phyloP scores from a whole-genome alignment of 1,284 basidiomycete genomes.

The Ceratobasidium papillatum region DNA sequence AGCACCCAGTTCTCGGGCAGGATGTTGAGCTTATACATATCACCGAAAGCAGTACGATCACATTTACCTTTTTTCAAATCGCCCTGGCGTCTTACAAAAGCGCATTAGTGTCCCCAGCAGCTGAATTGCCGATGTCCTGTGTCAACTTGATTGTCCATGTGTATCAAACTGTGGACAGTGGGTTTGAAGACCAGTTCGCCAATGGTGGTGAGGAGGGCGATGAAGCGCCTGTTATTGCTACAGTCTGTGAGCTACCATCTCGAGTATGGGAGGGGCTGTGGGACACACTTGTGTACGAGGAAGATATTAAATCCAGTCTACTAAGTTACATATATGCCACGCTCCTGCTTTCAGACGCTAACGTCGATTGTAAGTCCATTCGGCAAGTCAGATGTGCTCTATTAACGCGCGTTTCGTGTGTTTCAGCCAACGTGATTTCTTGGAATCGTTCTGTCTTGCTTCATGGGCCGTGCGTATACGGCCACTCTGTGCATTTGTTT shows the following conservation, averaged over 20 bases:
- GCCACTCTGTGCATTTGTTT: background rate
- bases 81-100: slow-evolving; percentile 52
- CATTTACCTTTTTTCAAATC: background rate
- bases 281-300: slow-evolving; percentile 82
- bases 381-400: slow-evolving; percentile 6
- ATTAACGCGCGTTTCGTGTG: background rate
- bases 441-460: slow-evolving; percentile 96
- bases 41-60: slow-evolving; percentile 63
- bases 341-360: slow-evolving; percentile 85
- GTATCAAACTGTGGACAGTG: slow-evolving; percentile 78
- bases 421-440: slow-evolving; percentile 83
- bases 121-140: slow-evolving; percentile 59
- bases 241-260: slow-evolving; percentile 85
- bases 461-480: slow-evolving; percentile 74
- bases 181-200: slow-evolving; percentile 80
- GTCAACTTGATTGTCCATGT: slow-evolving; percentile 79
- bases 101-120: slow-evolving; percentile 62
- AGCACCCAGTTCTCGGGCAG: slow-evolving; percentile 71
- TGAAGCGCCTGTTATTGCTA: slow-evolving; percentile 76
- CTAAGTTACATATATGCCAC: slow-evolving; percentile 96
- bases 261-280: slow-evolving; percentile 88
- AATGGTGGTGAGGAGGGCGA: slow-evolving; percentile 74
- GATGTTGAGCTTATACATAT: slow-evolving; percentile 83
- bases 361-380: slow-evolving; percentile 77
- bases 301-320: slow-evolving; percentile 87